Evolutionary conservation across 2,329 filamentous ascomycete species (phyloP).

Genomic region (Annulohypoxylon truncatum): DNA sequence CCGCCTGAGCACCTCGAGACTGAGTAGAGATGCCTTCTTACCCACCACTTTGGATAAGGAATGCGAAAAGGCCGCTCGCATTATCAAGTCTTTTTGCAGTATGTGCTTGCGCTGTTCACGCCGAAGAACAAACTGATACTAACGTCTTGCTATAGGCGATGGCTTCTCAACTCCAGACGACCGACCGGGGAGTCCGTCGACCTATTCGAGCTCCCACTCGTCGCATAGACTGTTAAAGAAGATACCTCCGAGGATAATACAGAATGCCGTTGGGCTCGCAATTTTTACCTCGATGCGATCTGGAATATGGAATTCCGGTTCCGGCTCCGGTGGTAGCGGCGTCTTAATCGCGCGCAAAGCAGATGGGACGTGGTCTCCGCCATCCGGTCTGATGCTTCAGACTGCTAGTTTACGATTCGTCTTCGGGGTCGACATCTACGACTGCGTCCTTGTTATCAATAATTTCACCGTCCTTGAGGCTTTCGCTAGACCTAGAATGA

Average conservation of each 20-base stretch:
- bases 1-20: constrained; percentile 70
- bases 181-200: constrained; percentile 48
- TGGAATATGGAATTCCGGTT: constrained; percentile 90
- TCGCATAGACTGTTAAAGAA: constrained; percentile 74
- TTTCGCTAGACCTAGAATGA: constrained; percentile 82
- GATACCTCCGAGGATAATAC: constrained; percentile 86
- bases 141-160: constrained; percentile 57
- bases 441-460: constrained; percentile 94
- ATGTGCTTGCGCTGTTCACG: constrained; percentile 50
- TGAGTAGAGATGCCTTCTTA: constrained; percentile 84
- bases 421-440: constrained; percentile 93
- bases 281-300: constrained; percentile 97
- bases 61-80: constrained; percentile 90
- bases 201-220: constrained; percentile 57
- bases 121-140: constrained; percentile 35
- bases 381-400: constrained; percentile 90
- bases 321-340: constrained; percentile 91
- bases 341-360: constrained; percentile 85
- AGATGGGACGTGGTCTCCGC: constrained; percentile 91
- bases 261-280: constrained; percentile 88
- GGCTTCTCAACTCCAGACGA: constrained; percentile 64
- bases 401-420: constrained; percentile 90
- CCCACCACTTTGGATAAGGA: constrained; percentile 87
- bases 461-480: constrained; percentile 84
- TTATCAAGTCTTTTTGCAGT: constrained; percentile 92